phyloP scores from a whole-genome alignment of 2,329 filamentous ascomycete genomes.

The Nothopassalora personata region DNA sequence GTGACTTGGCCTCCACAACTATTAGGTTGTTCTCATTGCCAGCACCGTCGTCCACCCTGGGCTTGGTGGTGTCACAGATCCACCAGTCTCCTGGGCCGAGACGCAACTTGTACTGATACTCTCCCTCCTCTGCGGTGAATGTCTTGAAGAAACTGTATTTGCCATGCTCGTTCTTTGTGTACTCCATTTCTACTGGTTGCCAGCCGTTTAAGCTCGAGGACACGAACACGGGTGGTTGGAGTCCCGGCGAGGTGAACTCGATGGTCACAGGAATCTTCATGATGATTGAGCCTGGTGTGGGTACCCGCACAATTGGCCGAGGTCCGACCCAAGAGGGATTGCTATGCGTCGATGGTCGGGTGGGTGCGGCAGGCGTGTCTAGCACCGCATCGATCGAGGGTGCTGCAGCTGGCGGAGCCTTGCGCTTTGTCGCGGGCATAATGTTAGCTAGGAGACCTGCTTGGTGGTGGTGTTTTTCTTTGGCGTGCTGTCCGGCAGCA shows the following conservation, averaged over 20 bases:
- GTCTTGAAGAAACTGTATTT: conserved; percentile 55
- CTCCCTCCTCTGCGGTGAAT: conserved; percentile 51
- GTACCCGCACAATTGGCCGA: conserved; percentile 11
- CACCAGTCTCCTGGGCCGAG: conserved; percentile 64
- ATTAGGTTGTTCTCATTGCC: conserved; percentile 53
- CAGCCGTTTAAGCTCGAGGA: conserved; percentile 66
- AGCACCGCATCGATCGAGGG: conserved; percentile 13
- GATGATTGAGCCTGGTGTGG: conserved; percentile 16
- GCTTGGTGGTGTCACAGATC: conserved; percentile 59
- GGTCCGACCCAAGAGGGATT: conserved; percentile 30
- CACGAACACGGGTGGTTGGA: conserved; percentile 63
- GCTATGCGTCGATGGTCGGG: conserved; percentile 6
- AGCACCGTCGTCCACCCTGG: conserved; percentile 49
- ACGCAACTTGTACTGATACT: conserved; percentile 71
- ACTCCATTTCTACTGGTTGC: conserved; percentile 62
- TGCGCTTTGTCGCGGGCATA: conserved; percentile 2
- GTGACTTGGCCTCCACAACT: conserved; percentile 27
- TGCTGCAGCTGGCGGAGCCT: neutral
- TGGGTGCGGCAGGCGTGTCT: conserved; percentile 2
- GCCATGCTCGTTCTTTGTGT: conserved; percentile 42
- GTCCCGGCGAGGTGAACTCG: conserved; percentile 55
- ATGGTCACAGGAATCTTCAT: conserved; percentile 49
- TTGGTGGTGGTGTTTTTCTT: neutral
- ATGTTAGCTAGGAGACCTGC: conserved; percentile 7
- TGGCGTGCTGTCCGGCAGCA: neutral